Evolutionary conservation across 164 flowering plant species (phyloP).

Genomic region (Aristolochia contorta): DNA sequence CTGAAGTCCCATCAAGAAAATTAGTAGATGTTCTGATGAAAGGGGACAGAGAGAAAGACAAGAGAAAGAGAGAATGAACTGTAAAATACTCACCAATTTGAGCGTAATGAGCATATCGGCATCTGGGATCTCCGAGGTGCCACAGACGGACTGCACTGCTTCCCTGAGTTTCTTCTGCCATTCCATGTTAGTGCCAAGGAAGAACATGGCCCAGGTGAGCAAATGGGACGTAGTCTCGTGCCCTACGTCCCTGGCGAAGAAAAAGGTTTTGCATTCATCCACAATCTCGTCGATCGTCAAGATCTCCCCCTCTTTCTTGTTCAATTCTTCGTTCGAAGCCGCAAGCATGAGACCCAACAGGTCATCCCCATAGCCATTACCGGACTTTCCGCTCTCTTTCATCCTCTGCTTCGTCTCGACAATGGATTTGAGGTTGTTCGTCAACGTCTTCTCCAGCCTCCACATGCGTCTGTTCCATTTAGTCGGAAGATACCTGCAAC

Average conservation of each 20-base stretch:
- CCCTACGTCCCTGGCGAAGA: slow-evolving; percentile 32
- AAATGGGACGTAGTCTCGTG: slow-evolving; percentile 31
- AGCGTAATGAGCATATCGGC: slow-evolving; percentile 20
- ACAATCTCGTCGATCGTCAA: slow-evolving; percentile 23
- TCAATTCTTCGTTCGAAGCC: slow-evolving; percentile 3
- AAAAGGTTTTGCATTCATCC: slow-evolving; percentile 37
- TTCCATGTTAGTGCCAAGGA: slow-evolving; percentile 21
- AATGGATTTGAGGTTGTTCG: slow-evolving; percentile 10
- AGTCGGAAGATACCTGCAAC: slow-evolving; percentile 21
- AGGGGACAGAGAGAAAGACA: background rate
- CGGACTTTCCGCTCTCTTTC: background rate
- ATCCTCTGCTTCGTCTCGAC: slow-evolving; percentile 11
- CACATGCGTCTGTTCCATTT: slow-evolving; percentile 15
- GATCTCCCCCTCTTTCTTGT: slow-evolving; percentile 1
- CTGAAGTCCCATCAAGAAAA: slow-evolving; percentile 5
- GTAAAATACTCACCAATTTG: slow-evolving; percentile 16
- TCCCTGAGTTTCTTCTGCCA: slow-evolving; percentile 32
- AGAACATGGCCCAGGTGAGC: slow-evolving; percentile 28
- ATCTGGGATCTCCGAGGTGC: slow-evolving; percentile 10
- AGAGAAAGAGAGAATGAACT: background rate
- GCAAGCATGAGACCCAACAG: slow-evolving; percentile 19
- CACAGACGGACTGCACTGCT: slow-evolving; percentile 12
- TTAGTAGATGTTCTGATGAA: background rate
- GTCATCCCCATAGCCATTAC: slow-evolving; percentile 15
- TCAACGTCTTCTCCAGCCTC: slow-evolving; percentile 22